Evolutionary conservation across 2,329 filamentous ascomycete genomes (phyloP), one percentile per base, ranked within the genome.

Genomic region (Colletotrichum sansevieriae): DNA sequence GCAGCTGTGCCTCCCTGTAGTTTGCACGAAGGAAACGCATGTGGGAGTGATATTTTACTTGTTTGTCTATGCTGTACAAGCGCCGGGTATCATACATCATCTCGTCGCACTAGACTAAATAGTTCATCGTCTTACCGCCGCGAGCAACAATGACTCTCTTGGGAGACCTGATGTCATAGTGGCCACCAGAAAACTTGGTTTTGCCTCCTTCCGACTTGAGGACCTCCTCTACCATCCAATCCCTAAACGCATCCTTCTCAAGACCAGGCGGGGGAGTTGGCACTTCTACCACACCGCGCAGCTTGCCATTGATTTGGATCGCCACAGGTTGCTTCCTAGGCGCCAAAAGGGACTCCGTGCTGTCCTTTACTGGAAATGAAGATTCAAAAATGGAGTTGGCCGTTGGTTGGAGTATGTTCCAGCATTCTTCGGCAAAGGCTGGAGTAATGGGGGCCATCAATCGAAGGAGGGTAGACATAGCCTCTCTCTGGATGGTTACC

Each of bases 381-480:
- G 87, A 73, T 44, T 72, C 63, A 72, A 85, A 85, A 63, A 85
- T 78, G 39, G 84, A 83, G 2, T 71, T 73, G 1, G 73, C 55
- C 0, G 72, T 70, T 2, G 81, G 79, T 56, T 80, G 76, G 3
- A 95, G 83, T 2, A 86, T 74, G 70, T 86, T 84, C 92, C 92
- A 97, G 77, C 90, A 92, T 80, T 97, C 93, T 73, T 95, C 93
- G 1, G 93, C 87, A 68, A 96, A 89, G 0, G 92, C 92, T 0
- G 94, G 94, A 0, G 92, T 88, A 60, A 97, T 89, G 4, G 94
- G 94, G 0, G 93, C 92, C 73, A 95, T 83, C 81, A 97, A 88
- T 57, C 88, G 88, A 46, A 95, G 77, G 9, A 97, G 85, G 3
- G 83, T 81, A 1, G 83, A 83, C 1, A 84, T 78, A 0, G 89